phyloP scores from a whole-genome alignment of 371 early-diverging fungal species.

The Mortierella sp. region DNA sequence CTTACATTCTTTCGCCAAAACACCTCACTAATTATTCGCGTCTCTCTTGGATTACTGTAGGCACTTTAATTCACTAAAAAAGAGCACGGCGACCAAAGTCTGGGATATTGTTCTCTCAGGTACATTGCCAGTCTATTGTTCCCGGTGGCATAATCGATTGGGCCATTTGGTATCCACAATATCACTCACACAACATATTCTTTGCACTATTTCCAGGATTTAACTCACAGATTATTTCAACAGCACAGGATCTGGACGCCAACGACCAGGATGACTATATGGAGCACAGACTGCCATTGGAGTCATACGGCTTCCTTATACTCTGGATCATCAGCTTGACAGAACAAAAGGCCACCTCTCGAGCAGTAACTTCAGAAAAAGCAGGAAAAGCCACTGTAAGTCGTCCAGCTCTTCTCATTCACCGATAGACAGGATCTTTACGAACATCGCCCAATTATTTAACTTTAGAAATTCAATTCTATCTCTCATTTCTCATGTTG shows the following conservation, averaged over 20 bases:
- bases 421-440: background rate
- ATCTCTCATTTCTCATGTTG: slow-evolving; percentile 6
- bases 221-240: slow-evolving; percentile 69
- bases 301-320: slow-evolving; percentile 83
- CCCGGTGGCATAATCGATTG: background rate
- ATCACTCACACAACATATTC: background rate
- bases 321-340: slow-evolving; percentile 78
- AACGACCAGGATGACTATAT: slow-evolving; percentile 78
- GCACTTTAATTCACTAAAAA: slow-evolving; percentile 48
- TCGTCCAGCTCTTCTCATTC: background rate
- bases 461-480: background rate
- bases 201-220: slow-evolving; percentile 63
- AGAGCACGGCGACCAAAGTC: slow-evolving; percentile 53
- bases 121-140: slow-evolving; percentile 38
- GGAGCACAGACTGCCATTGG: slow-evolving; percentile 71
- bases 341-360: slow-evolving; percentile 68
- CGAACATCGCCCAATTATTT: too few relatives aligned
- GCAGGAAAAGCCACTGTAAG: slow-evolving; percentile 57
- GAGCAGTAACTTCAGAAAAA: slow-evolving; percentile 42
- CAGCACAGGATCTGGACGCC: slow-evolving; percentile 69
- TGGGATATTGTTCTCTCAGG: slow-evolving; percentile 77
- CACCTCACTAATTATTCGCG: too few relatives aligned
- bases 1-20: too few relatives aligned
- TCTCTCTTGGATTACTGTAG: slow-evolving; percentile 9
- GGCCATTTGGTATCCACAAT: background rate